Base-by-base conservation (phyloP, 1,284 basidiomycete genomes). In the Tranzscheliella williamsii region DNA sequence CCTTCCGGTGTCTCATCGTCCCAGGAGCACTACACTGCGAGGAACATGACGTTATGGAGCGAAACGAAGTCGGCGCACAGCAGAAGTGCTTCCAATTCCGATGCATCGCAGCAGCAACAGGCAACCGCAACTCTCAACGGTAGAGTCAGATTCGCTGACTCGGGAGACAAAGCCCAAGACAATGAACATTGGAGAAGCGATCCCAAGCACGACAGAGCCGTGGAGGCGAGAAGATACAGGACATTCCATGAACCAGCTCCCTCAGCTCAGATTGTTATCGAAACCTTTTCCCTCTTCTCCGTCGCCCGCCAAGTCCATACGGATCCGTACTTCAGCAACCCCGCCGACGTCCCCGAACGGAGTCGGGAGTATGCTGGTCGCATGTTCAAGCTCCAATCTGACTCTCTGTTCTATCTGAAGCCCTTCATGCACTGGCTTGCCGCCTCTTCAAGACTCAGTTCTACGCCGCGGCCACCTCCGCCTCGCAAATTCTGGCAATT, bases 321-420 rank as follows among this genome's bases (percentile, higher is more conserved):
- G 17, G 81, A 84, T 17, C 89, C 93, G 8, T 60, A 42, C 42
- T 65, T 60, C 34, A 60, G 55, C 3, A 83, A 85, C 43, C 82
- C 83, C 9, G 70, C 70, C 2, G 94, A 97, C 72, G 83, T 87
- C 0, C 88, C 90, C 0, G 81, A 83, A 31, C 79, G 80, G 13
- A 80, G 87, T 0, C 83, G 86, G 67, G 88, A 91, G 75, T 93
- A 89, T 71, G 91, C 86, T 12, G 92, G 91, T 0, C 79, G 90
- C 1, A 76, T 85, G 21, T 94, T 88, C 75, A 81, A 83, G 33
- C 80, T 94, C 16, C 86, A 86, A 33, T 79, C 79, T 2, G 75
- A 77, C 24, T 63, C 72, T 0, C 42, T 76, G 8, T 50, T 49
- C 4, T 73, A 55, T 24, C 67, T 81, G 1, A 58, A 63, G 1